Evolutionary conservation across 2,329 filamentous ascomycete species (phyloP).

Genomic region (Leptographium lundbergii): DNA sequence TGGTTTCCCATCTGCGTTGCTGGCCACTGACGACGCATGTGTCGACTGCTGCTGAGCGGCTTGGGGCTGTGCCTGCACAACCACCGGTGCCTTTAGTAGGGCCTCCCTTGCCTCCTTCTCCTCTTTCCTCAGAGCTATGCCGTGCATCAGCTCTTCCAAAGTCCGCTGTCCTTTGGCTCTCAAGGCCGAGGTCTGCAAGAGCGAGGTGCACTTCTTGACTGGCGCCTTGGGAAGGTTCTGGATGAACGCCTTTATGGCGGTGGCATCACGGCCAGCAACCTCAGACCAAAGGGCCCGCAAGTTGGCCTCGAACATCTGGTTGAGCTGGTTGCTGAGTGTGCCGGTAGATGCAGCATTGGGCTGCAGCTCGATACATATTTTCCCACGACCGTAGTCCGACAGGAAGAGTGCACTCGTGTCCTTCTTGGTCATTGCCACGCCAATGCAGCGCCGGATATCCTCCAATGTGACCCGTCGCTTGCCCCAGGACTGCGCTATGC

Average conservation of each 20-base stretch:
- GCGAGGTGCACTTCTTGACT: slow-evolving; percentile 37
- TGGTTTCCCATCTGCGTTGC: slow-evolving; percentile 16
- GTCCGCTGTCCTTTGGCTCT: slow-evolving; percentile 55
- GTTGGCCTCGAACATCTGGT: slow-evolving; percentile 40
- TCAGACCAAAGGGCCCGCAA: slow-evolving; percentile 32
- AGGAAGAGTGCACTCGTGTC: slow-evolving; percentile 21
- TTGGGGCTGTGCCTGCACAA: background rate
- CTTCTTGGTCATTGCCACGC: slow-evolving; percentile 28
- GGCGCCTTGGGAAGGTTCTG: slow-evolving; percentile 40
- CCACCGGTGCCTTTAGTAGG: slow-evolving; percentile 21
- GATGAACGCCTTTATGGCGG: slow-evolving; percentile 35
- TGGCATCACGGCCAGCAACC: slow-evolving; percentile 7
- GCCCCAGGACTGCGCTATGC: slow-evolving; percentile 57
- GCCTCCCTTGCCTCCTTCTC: slow-evolving; percentile 24
- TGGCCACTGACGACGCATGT: background rate
- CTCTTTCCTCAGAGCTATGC: slow-evolving; percentile 40
- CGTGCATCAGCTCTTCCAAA: slow-evolving; percentile 55
- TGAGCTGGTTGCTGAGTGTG: slow-evolving; percentile 33
- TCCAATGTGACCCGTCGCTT: slow-evolving; percentile 53
- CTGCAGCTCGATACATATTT: slow-evolving; percentile 44
- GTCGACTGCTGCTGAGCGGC: background rate
- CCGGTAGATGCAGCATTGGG: slow-evolving; percentile 26
- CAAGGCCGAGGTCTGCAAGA: slow-evolving; percentile 40
- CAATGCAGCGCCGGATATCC: slow-evolving; percentile 55
- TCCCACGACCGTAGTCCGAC: slow-evolving; percentile 28